Conservation (phyloP, 208 protist species). For the Leishmania aethiopica region DNA sequence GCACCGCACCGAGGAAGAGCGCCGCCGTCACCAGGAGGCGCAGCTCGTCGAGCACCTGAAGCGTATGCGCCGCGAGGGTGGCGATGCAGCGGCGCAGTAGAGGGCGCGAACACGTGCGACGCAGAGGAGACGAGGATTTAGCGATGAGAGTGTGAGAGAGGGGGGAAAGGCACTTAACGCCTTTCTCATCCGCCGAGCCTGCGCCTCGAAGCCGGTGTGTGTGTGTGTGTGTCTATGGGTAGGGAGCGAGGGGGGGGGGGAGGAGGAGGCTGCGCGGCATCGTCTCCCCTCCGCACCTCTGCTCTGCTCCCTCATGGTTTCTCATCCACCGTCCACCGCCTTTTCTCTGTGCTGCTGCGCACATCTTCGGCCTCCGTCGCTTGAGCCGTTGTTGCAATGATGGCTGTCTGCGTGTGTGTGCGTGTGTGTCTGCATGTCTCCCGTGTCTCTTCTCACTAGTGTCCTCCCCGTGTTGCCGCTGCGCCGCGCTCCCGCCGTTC, state of each 20-base stretch:
- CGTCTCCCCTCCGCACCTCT: neutral
- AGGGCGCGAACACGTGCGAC: neutral
- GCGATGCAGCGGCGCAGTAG: neutral
- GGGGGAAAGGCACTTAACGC: neutral
- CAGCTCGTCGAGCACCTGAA: constrained; percentile 79
- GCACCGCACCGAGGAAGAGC: constrained; percentile 47
- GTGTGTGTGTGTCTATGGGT: neutral
- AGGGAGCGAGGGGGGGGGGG: too few relatives aligned
- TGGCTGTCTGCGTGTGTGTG: neutral
- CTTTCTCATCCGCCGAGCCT: neutral
- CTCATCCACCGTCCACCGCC: neutral
- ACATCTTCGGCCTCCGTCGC: neutral
- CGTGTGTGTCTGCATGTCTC: neutral
- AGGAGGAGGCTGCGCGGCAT: neutral
- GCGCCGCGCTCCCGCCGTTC: neutral
- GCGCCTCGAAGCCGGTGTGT: neutral
- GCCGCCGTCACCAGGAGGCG: constrained; percentile 49
- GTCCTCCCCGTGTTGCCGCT: neutral
- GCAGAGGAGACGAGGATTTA: neutral
- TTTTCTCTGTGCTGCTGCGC: neutral
- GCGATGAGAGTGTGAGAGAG: neutral
- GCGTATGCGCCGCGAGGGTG: constrained; percentile 51
- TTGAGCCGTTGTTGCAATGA: neutral
- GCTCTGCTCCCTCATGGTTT: neutral
- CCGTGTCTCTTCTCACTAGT: neutral